Conservation (phyloP, 495 filamentous ascomycete genomes). For the Penicillium psychrofluorescens region DNA sequence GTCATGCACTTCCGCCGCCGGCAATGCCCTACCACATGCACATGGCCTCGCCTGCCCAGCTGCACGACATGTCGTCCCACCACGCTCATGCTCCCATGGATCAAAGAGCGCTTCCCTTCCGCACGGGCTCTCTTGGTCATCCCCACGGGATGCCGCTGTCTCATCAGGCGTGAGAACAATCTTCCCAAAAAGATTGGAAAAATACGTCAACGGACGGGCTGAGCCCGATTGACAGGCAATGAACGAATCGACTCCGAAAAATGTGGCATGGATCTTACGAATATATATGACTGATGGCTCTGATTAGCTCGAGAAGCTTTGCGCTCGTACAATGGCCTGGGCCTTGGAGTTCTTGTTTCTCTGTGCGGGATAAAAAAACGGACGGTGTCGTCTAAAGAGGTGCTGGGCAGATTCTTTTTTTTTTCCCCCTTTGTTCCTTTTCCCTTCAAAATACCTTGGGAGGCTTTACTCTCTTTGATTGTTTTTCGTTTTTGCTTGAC, state of each 20-base stretch:
- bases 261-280: not conserved
- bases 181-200: not conserved
- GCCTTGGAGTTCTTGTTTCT: not conserved
- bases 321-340: not conserved
- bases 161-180: slow-evolving; percentile 12
- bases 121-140: slow-evolving; percentile 27
- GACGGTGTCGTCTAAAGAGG: not conserved
- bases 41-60: slow-evolving; percentile 18
- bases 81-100: slow-evolving; percentile 15
- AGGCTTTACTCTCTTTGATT: slow-evolving; percentile 1
- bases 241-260: not conserved
- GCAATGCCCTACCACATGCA: slow-evolving; percentile 28
- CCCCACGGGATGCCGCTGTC: slow-evolving; percentile 19
- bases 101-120: slow-evolving; percentile 20
- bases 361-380: not conserved
- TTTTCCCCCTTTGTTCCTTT: not conserved
- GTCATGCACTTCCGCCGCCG: slow-evolving; percentile 18
- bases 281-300: not conserved
- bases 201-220: slow-evolving; percentile 10
- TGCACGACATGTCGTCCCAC: slow-evolving; percentile 23
- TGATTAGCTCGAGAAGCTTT: not conserved
- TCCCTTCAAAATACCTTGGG: slow-evolving; percentile 6
- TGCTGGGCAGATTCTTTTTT: slow-evolving; percentile 3
- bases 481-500: not conserved
- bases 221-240: slow-evolving; percentile 11